Conservation (phyloP, 441 rosid species). For the Eruca vesicaria region DNA sequence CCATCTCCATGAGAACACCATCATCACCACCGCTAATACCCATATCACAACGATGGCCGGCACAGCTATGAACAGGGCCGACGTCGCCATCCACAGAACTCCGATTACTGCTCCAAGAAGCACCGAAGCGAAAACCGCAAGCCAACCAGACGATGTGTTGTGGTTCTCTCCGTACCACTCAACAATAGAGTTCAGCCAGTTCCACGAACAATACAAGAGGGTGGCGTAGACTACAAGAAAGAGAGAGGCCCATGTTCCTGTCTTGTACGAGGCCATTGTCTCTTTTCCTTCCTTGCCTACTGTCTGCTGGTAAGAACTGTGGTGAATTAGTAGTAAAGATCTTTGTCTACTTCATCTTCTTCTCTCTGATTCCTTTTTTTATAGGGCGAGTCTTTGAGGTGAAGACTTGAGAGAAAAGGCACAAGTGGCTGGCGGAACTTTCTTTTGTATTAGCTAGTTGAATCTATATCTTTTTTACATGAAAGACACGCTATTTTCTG, state of each 20-base stretch:
- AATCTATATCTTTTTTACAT: neutral
- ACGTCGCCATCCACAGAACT: constrained; percentile 74
- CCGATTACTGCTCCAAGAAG: constrained; percentile 82
- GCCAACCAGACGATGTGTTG: constrained; percentile 53
- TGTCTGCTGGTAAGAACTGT: constrained; percentile 1
- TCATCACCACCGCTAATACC: constrained; percentile 69
- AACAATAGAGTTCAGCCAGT: constrained; percentile 59
- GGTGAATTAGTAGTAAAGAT: too few species aligned
- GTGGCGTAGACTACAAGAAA: constrained; percentile 73
- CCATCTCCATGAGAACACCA: constrained; percentile 84
- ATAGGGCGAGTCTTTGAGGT: neutral
- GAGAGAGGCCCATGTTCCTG: constrained; percentile 81
- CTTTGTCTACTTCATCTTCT: neutral
- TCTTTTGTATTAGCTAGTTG: neutral
- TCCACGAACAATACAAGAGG: constrained; percentile 72
- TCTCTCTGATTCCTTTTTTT: neutral
- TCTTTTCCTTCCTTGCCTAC: constrained; percentile 15
- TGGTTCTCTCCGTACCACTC: constrained; percentile 60
- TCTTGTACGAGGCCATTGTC: constrained; percentile 47
- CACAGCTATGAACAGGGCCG: constrained; percentile 82
- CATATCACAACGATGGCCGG: constrained; percentile 83
- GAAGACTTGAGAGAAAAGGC: neutral
- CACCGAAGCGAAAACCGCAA: constrained; percentile 82
- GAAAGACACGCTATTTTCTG: neutral
- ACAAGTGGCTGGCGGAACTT: neutral